Evolutionary conservation across 2,329 filamentous ascomycete genomes (phyloP), one percentile per base, ranked within the genome.

Genomic region (Aureobasidium zeae): DNA sequence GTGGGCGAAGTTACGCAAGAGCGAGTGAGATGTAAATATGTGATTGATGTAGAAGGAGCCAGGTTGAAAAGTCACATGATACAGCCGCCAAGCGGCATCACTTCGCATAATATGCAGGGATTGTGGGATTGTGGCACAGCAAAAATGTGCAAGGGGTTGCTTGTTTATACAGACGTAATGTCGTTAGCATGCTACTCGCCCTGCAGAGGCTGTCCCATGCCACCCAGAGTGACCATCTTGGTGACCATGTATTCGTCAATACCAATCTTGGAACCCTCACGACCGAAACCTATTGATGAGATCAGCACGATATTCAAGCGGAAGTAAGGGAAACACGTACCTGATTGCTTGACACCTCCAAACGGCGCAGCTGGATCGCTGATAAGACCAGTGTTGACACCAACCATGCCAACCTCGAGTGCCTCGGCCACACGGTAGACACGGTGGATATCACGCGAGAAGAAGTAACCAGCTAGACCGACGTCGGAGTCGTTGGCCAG

Each of bases 401-500:
- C 86, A 1, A 93, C 77, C 86, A 93, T 93, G 42, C 86, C 86
- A 1, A 89, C 83, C 59, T 93, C 83, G 28, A 93, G 66, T 12
- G 74, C 72, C 55, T 80, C 76, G 1, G 76, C 75, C 31, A 80
- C 69, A 31, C 76, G 64, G 62, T 77, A 79, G 45, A 72, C 67
- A 20, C 77, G 64, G 52, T 72, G 69, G 4, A 80, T 56, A 51
- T 79, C 74, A 33, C 64, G 68, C 50, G 72, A 87, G 71, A 86
- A 96, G 69, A 98, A 94, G 68, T 96, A 96, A 1, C 86, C 89
- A 0, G 89, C 91, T 25, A 98, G 72, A 1, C 91, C 91, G 26
- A 96, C 88, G 41, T 89, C 80, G 1, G 85, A 72, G 30, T 69
- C 64, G 63, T 98, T 98, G 3, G 91, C 89, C 52, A 89, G 66